Base-by-base conservation (phyloP, 2,329 filamentous ascomycete species). In the Penicillium sp. region DNA sequence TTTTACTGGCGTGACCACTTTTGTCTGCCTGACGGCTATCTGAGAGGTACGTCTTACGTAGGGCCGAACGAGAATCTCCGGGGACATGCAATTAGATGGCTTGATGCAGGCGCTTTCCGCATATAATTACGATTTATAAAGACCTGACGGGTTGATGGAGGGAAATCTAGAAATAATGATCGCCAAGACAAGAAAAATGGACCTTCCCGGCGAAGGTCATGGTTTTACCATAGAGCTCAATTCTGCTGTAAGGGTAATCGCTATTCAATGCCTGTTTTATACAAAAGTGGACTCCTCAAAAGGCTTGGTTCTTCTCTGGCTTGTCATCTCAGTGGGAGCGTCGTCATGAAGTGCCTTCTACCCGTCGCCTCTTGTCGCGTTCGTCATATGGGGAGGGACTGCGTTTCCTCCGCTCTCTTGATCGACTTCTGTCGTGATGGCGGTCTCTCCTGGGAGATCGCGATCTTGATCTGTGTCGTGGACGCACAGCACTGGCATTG, bases 361-460 rank as follows among this genome's bases (percentile, higher is more conserved):
- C 62, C 24, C 69, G 65, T 41, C 69, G 65, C 43, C 70, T 65
- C 53, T 73, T 73, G 48, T 73, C 70, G 9, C 68, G 63, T 43
- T 70, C 67, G 6, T 66, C 62, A 49, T 71, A 68, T 4, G 70
- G 70, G 5, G 70, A 73, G 24, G 65, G 67, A 43, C 70, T 72
- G 42, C 70, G 66, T 58, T 71, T 73, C 51, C 65, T 66, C 18
- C 77, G 73, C 54, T 79, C 75, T 38, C 55, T 52, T 18, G 60
- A 63, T 12, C 70, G 68, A 36, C 81, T 79, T 40, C 62, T 57
- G 43, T 57, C 59, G 40, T 80, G 72, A 37, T 69, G 63, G 33
- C 54, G 55, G 12, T 60, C 64, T 51, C 60, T 59, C 44, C 77
- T 67, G 4, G 61, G 79, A n/a, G 81, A 82, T 49, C 71, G 67